Evolutionary conservation across 1,139 yeast genomes (phyloP), one percentile per base, ranked within the genome.

Genomic region (Pichia sp.): DNA sequence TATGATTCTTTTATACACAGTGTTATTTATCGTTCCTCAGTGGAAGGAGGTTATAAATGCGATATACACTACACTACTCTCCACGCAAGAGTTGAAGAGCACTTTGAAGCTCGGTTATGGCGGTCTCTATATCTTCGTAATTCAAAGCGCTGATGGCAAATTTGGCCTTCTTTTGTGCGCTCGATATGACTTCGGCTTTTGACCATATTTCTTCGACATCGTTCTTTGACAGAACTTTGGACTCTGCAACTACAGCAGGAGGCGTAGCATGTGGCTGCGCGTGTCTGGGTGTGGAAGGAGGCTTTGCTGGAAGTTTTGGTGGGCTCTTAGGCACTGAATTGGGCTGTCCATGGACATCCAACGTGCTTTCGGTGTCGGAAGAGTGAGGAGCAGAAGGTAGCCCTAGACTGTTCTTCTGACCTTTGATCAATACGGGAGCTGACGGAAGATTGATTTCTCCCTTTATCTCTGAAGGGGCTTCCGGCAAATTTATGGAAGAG

Each of bases 71-170:
- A 31, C 4, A 19, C 49, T 50, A 58, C 16, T 57, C 57, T 1
- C 63, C 62, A 41, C 67, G 65, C 42, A 82, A 64, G 49, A 79
- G 57, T 31, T 73, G 78, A 53, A 92, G 72, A 0, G 97, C 96
- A 31, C 75, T 67, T 44, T 73, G 71, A 45, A 93, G 75, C 69
- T 93, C 96, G n/a, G 72, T 72, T 50, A 86, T 81, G 0, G 98
- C 98, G 0, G 98, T 93, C 5, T 70, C 75, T 47, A 83, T 74
- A 64, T 93, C 99, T 61, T 93, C 98, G 68, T 90, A 93, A 67
- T 90, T 92, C 62, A 93, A 77, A 0, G 99, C 99, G 50, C 96
- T 88, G 8, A 92, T 85, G 3, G 97, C 98, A 69, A 85, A 93
- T 69, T 86, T 88, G 51, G 97, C 93, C 61, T 83, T 87, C 66